phyloP scores from a whole-genome alignment of 306 rosid species.

The Herpetospermum pedunculosum region DNA sequence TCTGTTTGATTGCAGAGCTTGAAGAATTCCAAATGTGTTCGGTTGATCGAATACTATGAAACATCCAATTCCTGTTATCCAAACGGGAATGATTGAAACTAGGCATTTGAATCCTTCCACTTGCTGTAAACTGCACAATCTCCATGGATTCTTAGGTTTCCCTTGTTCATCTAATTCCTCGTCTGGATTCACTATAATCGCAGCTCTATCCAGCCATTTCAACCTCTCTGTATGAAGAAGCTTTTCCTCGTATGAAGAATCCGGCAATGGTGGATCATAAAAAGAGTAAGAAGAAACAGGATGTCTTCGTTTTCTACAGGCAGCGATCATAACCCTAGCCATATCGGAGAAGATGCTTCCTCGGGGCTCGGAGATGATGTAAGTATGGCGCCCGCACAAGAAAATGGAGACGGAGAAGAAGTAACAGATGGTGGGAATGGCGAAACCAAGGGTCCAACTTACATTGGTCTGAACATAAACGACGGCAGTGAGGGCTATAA shows the following conservation, averaged over 20 bases:
- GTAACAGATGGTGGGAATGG: conserved; percentile 53
- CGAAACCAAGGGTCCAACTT: conserved; percentile 64
- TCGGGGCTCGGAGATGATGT: conserved; percentile 35
- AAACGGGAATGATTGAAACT: conserved; percentile 46
- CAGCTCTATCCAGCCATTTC: conserved; percentile 53
- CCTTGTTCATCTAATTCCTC: conserved; percentile 34
- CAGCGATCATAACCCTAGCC: conserved; percentile 46
- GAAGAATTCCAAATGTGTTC: conserved; percentile 66
- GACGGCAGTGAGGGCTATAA: conserved; percentile 53
- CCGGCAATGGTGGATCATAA: conserved; percentile 27
- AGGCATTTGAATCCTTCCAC: conserved; percentile 67
- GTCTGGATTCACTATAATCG: conserved; percentile 28
- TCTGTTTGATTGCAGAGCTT: conserved; percentile 44
- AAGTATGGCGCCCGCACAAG: conserved; percentile 44
- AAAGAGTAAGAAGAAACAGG: conserved; percentile 2
- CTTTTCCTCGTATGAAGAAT: neutral
- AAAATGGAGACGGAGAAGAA: conserved; percentile 47
- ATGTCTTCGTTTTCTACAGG: conserved; percentile 27
- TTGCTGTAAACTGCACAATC: conserved; percentile 60
- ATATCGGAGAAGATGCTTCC: conserved; percentile 55
- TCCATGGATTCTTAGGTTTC: conserved; percentile 41
- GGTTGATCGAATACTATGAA: conserved; percentile 49
- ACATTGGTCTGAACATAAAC: conserved; percentile 67
- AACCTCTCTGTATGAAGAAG: conserved; percentile 40
- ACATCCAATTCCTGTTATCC: conserved; percentile 53